Percentiles rank a stretch among this genome's conserved stretches.
phyloP scores from a whole-genome alignment of 257 asterid genomes.

The Plectranthus barbatus region DNA sequence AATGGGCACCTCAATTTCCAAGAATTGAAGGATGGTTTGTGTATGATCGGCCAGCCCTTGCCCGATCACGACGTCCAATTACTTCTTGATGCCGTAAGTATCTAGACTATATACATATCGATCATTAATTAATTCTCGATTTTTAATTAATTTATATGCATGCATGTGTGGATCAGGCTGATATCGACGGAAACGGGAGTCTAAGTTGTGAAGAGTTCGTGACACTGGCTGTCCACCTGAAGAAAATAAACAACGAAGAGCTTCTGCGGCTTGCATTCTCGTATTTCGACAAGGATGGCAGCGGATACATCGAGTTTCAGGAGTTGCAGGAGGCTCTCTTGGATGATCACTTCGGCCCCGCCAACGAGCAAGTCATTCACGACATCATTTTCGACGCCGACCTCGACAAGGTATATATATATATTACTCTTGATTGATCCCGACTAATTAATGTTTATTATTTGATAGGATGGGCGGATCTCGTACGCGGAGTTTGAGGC shows the following conservation, averaged over 20 bases:
- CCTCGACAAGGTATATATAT: slow-evolving; percentile 50
- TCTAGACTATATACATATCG: too few relatives aligned
- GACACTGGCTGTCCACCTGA: slow-evolving; percentile 64
- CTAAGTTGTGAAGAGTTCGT: slow-evolving; percentile 65
- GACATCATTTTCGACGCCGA: slow-evolving; percentile 80
- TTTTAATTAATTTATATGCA: too few relatives aligned
- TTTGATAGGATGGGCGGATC: slow-evolving; percentile 89
- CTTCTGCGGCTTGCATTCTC: slow-evolving; percentile 49
- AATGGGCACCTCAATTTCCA: slow-evolving; percentile 66
- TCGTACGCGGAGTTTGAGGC: slow-evolving; percentile 71
- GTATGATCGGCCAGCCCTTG: slow-evolving; percentile 46
- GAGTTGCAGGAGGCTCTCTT: slow-evolving; percentile 51
- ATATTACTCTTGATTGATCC: too few relatives aligned
- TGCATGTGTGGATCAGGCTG: too few relatives aligned
- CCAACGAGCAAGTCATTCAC: slow-evolving; percentile 47
- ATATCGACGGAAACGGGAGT: slow-evolving; percentile 60
- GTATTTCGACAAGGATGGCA: slow-evolving; percentile 54
- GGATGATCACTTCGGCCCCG: slow-evolving; percentile 43
- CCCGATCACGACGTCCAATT: slow-evolving; percentile 63
- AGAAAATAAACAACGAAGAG: slow-evolving; percentile 54
- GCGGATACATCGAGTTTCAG: slow-evolving; percentile 70
- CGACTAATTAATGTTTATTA: too few relatives aligned
- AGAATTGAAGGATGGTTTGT: slow-evolving; percentile 64
- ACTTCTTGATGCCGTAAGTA: slow-evolving; percentile 68
- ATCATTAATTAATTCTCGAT: too few relatives aligned